Percentiles rank a stretch among this genome's conserved stretches.
These are phyloP conservation scores for Pseudopyricularia javanii DNA, from an alignment of 2,329 filamentous ascomycete genomes.

Conservation along the genomic window DNA sequence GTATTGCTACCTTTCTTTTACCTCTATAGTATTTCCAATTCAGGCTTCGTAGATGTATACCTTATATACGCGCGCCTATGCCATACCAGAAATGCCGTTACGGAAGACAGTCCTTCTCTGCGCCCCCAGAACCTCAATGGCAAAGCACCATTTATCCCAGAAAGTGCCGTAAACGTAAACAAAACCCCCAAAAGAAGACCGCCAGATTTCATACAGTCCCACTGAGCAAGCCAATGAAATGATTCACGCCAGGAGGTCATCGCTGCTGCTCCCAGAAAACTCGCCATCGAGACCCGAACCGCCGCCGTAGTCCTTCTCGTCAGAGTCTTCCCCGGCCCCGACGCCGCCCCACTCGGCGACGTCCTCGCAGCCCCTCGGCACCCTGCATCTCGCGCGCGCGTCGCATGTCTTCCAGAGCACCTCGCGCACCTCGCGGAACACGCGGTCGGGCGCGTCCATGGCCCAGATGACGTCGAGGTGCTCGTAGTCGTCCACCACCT, in stretches of 20 bases:
- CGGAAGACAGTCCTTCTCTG: too few species aligned
- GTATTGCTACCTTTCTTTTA: too few species aligned
- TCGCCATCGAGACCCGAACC: not conserved
- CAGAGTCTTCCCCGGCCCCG: slow-evolving; percentile 3
- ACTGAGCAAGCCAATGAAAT: not conserved
- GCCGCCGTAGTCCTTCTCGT: not conserved
- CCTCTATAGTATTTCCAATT: too few species aligned
- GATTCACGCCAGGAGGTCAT: not conserved
- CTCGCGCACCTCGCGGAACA: slow-evolving; percentile 68
- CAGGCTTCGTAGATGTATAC: too few species aligned
- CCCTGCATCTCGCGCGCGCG: slow-evolving; percentile 39
- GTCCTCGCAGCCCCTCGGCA: slow-evolving; percentile 51
- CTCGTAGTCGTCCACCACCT: slow-evolving; percentile 77
- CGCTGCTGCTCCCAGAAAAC: slow-evolving; percentile 1
- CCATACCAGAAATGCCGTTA: too few species aligned
- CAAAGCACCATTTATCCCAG: too few species aligned
- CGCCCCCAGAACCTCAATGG: too few species aligned
- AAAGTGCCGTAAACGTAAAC: not conserved
- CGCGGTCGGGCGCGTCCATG: slow-evolving; percentile 73
- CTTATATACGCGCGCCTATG: too few species aligned
- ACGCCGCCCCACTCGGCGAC: slow-evolving; percentile 25
- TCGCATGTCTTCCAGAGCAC: slow-evolving; percentile 70
- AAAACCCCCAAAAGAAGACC: not conserved
- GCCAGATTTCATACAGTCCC: not conserved
- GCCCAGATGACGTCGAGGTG: slow-evolving; percentile 95